A percentile compares a stretch with the other conserved stretches of the same genome.
These are phyloP conservation scores for Boechera divaricarpa DNA, from an alignment of 345 rosid species.

Conservation along the genomic window DNA sequence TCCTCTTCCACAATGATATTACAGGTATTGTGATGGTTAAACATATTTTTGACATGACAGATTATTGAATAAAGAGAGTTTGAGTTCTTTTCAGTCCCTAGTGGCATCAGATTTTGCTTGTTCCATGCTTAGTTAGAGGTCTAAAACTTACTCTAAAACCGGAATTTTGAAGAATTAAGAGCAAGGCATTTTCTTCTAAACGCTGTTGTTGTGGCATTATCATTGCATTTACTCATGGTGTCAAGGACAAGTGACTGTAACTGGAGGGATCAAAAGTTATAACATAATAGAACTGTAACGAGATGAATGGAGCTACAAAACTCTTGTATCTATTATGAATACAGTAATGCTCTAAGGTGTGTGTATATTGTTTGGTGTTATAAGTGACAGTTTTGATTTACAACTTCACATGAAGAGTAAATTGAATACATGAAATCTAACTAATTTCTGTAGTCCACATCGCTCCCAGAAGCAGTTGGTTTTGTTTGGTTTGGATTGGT, in stretches of 20 bases:
- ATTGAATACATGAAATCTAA: too few relatives aligned
- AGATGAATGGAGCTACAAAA: too few relatives aligned
- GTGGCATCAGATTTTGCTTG: neutral
- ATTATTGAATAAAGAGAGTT: conserved; percentile 29
- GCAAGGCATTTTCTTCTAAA: neutral
- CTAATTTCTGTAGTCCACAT: too few relatives aligned
- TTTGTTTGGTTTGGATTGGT: too few relatives aligned
- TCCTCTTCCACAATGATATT: conserved; percentile 12
- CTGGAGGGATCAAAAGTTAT: neutral
- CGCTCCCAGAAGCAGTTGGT: too few relatives aligned
- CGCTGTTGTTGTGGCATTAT: neutral
- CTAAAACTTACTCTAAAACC: neutral
- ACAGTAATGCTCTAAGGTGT: neutral
- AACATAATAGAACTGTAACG: too few relatives aligned
- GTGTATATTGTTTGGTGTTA: neutral
- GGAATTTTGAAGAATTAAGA: neutral
- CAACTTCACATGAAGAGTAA: neutral
- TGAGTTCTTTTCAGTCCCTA: conserved; percentile 6
- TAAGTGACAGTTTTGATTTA: neutral
- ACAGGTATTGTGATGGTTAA: conserved; percentile 26
- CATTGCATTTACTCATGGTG: neutral
- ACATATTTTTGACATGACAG: conserved; percentile 28
- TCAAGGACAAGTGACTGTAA: neutral
- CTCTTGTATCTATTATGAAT: too few relatives aligned
- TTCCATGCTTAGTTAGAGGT: conserved; percentile 2